Conservation (phyloP, 805 yeast genomes). For the Kazachstania martiniae region DNA sequence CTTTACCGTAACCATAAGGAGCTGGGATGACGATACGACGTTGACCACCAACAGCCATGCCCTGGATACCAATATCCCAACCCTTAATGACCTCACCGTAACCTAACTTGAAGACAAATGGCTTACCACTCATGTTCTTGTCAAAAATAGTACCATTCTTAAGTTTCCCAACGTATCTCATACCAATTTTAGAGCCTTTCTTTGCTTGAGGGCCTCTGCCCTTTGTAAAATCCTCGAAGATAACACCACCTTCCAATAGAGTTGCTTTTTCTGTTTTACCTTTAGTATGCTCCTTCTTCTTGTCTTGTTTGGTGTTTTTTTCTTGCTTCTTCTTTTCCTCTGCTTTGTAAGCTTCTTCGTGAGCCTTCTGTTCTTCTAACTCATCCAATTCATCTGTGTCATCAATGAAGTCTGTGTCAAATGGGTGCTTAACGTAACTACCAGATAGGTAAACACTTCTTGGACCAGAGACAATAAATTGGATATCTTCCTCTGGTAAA, state of each 20-base stretch:
- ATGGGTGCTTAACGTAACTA: slow-evolving; percentile 66
- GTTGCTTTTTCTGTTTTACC: slow-evolving; percentile 50
- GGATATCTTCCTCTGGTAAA: slow-evolving; percentile 79
- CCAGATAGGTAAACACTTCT: slow-evolving; percentile 83
- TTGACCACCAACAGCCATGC: slow-evolving; percentile 98
- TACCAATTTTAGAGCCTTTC: slow-evolving; percentile 83
- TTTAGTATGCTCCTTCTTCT: slow-evolving; percentile 20
- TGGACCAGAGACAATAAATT: slow-evolving; percentile 86
- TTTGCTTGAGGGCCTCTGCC: slow-evolving; percentile 88
- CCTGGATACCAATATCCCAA: slow-evolving; percentile 97
- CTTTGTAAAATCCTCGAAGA: slow-evolving; percentile 80
- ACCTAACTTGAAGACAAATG: slow-evolving; percentile 83
- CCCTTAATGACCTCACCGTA: slow-evolving; percentile 98
- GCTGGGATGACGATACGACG: slow-evolving; percentile 96
- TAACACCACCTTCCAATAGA: slow-evolving; percentile 86
- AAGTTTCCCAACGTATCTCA: slow-evolving; percentile 95
- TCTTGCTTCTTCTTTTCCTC: slow-evolving; percentile 94
- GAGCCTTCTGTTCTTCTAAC: slow-evolving; percentile 37
- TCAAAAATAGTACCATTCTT: slow-evolving; percentile 94
- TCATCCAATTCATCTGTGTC: slow-evolving; percentile 25
- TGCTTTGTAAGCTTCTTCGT: slow-evolving; percentile 81
- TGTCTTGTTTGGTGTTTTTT: no score
- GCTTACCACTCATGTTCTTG: slow-evolving; percentile 95
- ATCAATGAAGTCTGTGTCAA: no score
- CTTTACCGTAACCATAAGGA: slow-evolving; percentile 93